phyloP scores from a whole-genome alignment of 2,329 filamentous ascomycete species.

The Pseudogymnoascus sp. region DNA sequence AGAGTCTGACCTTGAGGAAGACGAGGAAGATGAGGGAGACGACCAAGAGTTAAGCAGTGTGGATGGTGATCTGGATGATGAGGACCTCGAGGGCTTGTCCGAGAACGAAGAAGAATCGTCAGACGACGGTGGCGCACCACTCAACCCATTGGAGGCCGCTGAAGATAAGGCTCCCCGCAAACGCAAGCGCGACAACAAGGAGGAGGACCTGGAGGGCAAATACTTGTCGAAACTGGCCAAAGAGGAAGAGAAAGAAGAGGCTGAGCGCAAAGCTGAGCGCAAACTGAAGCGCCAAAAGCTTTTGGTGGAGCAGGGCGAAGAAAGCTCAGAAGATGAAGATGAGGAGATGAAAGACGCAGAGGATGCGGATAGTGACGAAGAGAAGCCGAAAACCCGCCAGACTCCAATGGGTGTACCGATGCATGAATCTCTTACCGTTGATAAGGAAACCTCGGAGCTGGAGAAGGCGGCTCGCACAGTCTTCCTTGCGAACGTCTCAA shows the following conservation, averaged over 20 bases:
- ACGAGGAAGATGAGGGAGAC: constrained; percentile 20
- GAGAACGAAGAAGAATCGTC: constrained; percentile 25
- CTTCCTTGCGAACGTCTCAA: constrained; percentile 87
- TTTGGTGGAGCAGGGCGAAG: constrained; percentile 30
- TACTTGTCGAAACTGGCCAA: constrained; percentile 59
- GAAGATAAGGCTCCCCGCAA: constrained; percentile 33
- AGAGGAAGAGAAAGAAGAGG: constrained; percentile 48
- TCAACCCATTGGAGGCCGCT: constrained; percentile 38
- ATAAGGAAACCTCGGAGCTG: constrained; percentile 52
- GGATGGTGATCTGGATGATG: constrained; percentile 29
- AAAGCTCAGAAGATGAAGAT: constrained; percentile 23
- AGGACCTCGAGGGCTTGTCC: constrained; percentile 22
- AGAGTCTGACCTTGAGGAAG: constrained; percentile 19
- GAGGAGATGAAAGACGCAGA: constrained; percentile 17
- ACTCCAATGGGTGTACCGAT: constrained; percentile 32
- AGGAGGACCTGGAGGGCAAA: constrained; percentile 59
- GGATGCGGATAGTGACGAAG: constrained; percentile 24
- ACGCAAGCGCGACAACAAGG: constrained; percentile 54
- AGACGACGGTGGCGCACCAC: constrained; percentile 30
- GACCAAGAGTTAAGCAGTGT: constrained; percentile 30
- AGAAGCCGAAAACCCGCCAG: constrained; percentile 31
- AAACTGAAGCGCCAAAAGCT: constrained; percentile 45
- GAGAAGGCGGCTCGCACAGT: constrained; percentile 85
- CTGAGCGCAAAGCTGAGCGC: constrained; percentile 33
- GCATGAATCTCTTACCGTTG: constrained; percentile 48